Evolutionary conservation across 73 alveolate genomes (phyloP), one percentile per base, ranked within the genome.

Genomic region (Blepharisma stoltei): DNA sequence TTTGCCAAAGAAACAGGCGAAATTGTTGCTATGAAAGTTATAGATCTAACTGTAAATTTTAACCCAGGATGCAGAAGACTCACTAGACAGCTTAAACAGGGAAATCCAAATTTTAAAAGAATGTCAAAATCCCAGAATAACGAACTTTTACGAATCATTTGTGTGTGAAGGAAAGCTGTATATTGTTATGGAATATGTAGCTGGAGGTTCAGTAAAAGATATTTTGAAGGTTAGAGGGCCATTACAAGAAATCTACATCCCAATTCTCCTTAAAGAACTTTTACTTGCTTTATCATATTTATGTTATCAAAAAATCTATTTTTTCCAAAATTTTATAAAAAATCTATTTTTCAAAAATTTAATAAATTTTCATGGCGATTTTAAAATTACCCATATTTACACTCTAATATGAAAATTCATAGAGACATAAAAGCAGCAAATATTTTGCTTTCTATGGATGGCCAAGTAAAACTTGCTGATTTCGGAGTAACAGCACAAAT

Each of bases 401-500:
- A 91, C 82, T 20, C 48, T 3, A 23, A 68, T 43, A 54, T 81
- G 11, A 85, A 75, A 60, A 87, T 93, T 46, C 98, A 93, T 82
- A 65, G 98, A 52, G 98, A 93, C 84, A 87, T 93, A 25, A 93
- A 93, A 86, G 90, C 91, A n/a, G 90, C 96, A 7, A 93, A 93
- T 85, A 93, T 93, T 47, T 82, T 93, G 68, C 66, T 90, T 43
- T 86, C 93, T 23, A 77, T 82, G 55, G 86, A 81, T 67, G 98
- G 98, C 23, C 77, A 80, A 6, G 84, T 89, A 43, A 78, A 92
- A 52, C 73, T 93, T 52, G 94, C 96, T 44, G 98, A 93, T 85
- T 93, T 90, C 81, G 98, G 98, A 6, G 87, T 54, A 76, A 85
- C 94, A 75, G 94, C 95, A n/a, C 81, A 82, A 78, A 78, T 92